Evolutionary conservation across 805 yeast genomes (phyloP).

Genomic region (Saturnispora sekii): DNA sequence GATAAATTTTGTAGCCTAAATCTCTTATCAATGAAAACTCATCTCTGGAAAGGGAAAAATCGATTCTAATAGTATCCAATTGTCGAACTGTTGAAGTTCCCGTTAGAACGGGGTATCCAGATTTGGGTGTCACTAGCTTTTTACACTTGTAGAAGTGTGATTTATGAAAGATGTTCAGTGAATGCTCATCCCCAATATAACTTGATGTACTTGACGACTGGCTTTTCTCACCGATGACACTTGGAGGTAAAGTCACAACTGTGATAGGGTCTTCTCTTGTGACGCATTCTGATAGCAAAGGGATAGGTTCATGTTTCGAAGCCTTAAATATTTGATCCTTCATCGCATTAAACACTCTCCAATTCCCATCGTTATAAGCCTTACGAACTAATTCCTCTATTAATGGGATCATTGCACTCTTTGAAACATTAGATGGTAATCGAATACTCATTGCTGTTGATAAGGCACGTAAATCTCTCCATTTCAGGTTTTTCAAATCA

Average conservation of each 20-base stretch:
- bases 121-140: conserved; percentile 32
- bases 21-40: conserved; percentile 33
- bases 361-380: not conserved
- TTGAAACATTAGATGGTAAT: not conserved
- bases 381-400: not conserved
- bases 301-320: not conserved
- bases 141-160: conserved; percentile 48
- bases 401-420: not conserved
- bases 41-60: conserved; percentile 33
- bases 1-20: conserved; percentile 31
- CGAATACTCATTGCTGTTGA: no score
- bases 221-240: no score
- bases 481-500: no score
- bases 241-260: no score
- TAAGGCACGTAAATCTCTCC: no score
- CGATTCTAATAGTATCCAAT: conserved; percentile 25
- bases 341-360: not conserved
- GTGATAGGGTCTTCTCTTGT: no score
- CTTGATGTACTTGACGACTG: no score
- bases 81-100: not conserved
- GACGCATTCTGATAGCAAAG: not conserved
- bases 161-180: conserved; percentile 25
- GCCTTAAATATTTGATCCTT: not conserved
- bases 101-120: conserved; percentile 22
- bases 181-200: no score